phyloP scores from a whole-genome alignment of 140 eudicot genomes.

The Anethum foeniculum region DNA sequence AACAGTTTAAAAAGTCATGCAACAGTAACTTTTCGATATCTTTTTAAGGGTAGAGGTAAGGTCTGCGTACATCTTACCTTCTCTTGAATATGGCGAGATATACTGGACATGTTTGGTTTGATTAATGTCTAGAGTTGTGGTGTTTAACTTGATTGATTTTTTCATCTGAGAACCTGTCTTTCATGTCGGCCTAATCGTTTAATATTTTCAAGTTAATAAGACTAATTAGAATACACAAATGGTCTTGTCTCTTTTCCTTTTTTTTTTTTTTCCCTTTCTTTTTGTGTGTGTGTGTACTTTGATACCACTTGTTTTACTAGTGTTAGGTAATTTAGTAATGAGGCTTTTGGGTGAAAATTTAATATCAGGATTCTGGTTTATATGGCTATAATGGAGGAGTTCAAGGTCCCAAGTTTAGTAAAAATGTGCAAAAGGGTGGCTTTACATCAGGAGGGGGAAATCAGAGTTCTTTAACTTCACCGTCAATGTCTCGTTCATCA shows the following conservation, averaged over 20 bases:
- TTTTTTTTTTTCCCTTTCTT: no score
- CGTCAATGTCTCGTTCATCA: constrained; percentile 24
- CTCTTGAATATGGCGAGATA: background rate
- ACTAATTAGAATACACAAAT: background rate
- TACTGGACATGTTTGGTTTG: background rate
- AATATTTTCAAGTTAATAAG: background rate
- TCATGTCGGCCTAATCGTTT: background rate
- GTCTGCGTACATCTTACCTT: background rate
- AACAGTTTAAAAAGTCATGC: background rate
- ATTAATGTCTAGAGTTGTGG: background rate
- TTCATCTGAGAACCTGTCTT: background rate
- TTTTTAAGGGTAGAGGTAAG: background rate
- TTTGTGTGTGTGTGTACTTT: background rate
- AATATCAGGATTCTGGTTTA: constrained; percentile 53
- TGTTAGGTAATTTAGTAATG: background rate
- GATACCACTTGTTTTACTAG: background rate
- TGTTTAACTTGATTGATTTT: background rate
- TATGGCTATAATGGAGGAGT: constrained; percentile 29
- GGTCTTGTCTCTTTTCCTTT: background rate
- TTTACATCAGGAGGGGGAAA: constrained; percentile 21
- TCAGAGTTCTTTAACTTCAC: constrained; percentile 25
- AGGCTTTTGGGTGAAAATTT: background rate
- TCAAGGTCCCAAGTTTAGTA: constrained; percentile 31
- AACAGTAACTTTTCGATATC: background rate
- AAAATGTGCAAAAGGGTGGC: constrained; percentile 29